phyloP scores from a whole-genome alignment of 441 rosid species.

The Daphne laureola region DNA sequence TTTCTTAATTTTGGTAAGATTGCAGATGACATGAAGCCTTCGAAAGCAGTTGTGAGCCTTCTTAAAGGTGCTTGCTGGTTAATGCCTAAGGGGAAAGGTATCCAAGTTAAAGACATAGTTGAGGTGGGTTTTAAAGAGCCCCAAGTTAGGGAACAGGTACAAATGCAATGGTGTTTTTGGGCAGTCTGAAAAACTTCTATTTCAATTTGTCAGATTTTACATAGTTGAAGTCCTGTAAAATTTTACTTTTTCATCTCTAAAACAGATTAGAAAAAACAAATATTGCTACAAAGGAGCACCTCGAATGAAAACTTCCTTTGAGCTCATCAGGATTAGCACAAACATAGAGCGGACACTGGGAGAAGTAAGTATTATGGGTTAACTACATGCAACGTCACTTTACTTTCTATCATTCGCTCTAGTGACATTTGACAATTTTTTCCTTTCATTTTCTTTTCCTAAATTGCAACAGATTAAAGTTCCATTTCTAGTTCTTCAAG shows the following conservation, averaged over 20 bases:
- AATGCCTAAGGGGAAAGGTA: constrained; percentile 65
- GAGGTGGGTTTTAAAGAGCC: constrained; percentile 65
- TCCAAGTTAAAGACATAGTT: constrained; percentile 55
- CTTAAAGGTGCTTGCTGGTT: constrained; percentile 35
- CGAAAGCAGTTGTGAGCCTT: constrained; percentile 28
- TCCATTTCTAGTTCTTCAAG: constrained; percentile 75
- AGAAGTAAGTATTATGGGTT: constrained; percentile 30
- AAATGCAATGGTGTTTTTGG: constrained; percentile 3
- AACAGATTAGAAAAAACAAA: constrained; percentile 54
- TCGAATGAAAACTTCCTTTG: constrained; percentile 61
- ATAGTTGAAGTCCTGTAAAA: too few species aligned
- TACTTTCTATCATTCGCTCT: too few species aligned
- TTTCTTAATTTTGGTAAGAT: constrained; percentile 29
- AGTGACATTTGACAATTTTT: background rate
- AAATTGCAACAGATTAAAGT: constrained; percentile 35
- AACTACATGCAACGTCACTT: too few species aligned
- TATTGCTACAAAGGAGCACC: constrained; percentile 79
- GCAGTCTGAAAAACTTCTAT: too few species aligned
- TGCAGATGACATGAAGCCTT: constrained; percentile 70
- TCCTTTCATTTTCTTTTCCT: background rate
- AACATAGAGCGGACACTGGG: constrained; percentile 51
- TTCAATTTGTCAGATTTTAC: too few species aligned
- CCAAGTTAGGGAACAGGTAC: constrained; percentile 52
- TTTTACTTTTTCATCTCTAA: too few species aligned
- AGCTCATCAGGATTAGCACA: constrained; percentile 37